Percentiles rank a stretch among this genome's conserved stretches.
Evolutionary conservation across 1,139 yeast species (phyloP).

Genomic region (Geotrichum histeridarum): DNA sequence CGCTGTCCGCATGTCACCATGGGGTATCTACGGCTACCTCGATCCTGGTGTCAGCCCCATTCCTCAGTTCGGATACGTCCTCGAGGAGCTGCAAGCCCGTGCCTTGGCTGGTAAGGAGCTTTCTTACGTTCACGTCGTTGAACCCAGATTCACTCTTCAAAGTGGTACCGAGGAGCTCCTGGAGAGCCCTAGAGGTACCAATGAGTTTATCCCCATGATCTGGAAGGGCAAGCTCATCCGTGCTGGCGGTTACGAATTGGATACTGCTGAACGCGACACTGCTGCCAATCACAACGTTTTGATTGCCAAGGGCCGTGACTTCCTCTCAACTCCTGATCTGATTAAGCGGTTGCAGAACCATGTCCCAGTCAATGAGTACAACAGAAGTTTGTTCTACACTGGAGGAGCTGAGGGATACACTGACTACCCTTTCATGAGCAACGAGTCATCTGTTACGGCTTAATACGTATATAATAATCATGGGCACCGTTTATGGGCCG

Average conservation of each 20-base stretch:
- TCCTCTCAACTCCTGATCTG: constrained; percentile 49
- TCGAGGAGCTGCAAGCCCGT: constrained; percentile 32
- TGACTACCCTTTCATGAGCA: constrained; percentile 16
- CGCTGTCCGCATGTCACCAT: constrained; percentile 61
- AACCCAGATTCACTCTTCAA: constrained; percentile 38
- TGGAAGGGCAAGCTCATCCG: constrained; percentile 42
- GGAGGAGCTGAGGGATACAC: constrained; percentile 22
- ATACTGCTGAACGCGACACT: constrained; percentile 28
- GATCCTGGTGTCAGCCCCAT: constrained; percentile 32
- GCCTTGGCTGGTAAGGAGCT: constrained; percentile 32
- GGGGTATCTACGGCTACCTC: constrained; percentile 36
- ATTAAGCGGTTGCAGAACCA: constrained; percentile 40
- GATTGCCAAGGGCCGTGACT: constrained; percentile 46
- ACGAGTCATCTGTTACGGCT: not conserved
- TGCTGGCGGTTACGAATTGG: constrained; percentile 40
- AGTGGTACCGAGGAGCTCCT: not conserved
- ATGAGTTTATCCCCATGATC: constrained; percentile 25
- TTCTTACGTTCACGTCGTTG: constrained; percentile 52
- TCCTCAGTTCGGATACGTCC: constrained; percentile 33
- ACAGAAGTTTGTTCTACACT: constrained; percentile 40
- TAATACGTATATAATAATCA: not conserved
- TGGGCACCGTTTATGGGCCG: too few relatives aligned
- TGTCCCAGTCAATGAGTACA: constrained; percentile 33
- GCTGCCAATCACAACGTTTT: constrained; percentile 39
- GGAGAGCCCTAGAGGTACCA: constrained; percentile 18